Evolutionary conservation across 108 stramenopile species (phyloP).

Genomic region (Nannochloropsis salina): DNA sequence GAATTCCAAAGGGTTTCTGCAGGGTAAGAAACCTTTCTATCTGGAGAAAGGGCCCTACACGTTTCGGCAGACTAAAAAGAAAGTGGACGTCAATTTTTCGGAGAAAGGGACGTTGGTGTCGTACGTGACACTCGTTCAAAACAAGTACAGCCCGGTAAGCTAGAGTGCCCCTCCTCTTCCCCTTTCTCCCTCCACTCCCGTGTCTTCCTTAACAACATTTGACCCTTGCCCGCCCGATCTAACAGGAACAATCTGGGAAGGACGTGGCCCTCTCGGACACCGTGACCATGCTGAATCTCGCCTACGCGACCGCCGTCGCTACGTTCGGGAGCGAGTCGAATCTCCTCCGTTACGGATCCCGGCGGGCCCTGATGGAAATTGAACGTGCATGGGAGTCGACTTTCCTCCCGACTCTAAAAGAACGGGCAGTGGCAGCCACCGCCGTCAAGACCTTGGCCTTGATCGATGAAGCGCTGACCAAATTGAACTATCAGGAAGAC

Average conservation of each 20-base stretch:
- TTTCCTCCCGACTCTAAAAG: neutral
- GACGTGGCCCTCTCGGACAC: neutral
- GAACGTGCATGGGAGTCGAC: neutral
- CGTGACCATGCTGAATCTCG: neutral
- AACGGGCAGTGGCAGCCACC: neutral
- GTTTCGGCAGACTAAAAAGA: neutral
- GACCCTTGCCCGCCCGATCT: neutral
- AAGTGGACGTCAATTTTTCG: slow-evolving; percentile 5
- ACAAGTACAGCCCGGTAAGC: neutral
- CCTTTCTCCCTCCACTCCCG: neutral
- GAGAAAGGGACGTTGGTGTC: neutral
- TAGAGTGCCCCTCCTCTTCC: neutral
- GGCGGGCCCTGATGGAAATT: neutral
- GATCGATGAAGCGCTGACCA: neutral
- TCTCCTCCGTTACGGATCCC: neutral
- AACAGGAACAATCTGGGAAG: neutral
- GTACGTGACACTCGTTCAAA: neutral
- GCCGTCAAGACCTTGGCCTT: neutral
- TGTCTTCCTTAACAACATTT: too few relatives aligned
- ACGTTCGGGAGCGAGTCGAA: slow-evolving; percentile 17
- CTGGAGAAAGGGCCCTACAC: slow-evolving; percentile 15
- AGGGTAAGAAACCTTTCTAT: neutral
- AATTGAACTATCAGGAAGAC: slow-evolving; percentile 4
- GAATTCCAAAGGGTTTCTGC: neutral
- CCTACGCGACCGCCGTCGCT: neutral